Evolutionary conservation across 73 alveolate species (phyloP).

Genomic region (Diophrys sp.): DNA sequence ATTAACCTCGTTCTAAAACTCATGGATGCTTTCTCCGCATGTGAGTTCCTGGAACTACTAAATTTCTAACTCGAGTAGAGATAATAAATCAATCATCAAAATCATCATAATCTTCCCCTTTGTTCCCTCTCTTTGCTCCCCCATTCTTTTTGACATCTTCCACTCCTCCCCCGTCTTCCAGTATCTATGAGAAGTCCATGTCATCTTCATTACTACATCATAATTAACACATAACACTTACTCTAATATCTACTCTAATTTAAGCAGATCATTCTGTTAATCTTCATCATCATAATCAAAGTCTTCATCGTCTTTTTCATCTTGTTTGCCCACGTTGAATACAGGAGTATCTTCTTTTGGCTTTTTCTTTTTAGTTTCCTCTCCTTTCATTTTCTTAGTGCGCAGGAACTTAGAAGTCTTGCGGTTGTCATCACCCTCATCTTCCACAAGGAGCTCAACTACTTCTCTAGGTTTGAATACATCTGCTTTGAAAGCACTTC

Average conservation of each 20-base stretch:
- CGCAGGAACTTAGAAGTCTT: slow-evolving; percentile 12
- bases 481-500: slow-evolving; percentile 98
- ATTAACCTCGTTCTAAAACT: too few relatives aligned
- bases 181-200: background rate
- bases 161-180: slow-evolving; percentile 1
- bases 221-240: background rate
- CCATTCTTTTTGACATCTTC: background rate
- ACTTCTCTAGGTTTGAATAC: slow-evolving; percentile 93
- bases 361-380: background rate
- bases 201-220: background rate
- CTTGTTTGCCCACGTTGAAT: too few relatives aligned
- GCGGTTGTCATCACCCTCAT: slow-evolving; percentile 44
- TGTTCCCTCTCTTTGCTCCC: background rate
- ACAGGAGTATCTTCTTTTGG: slow-evolving; percentile 8
- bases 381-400: background rate
- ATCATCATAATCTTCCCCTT: too few relatives aligned
- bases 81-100: too few relatives aligned
- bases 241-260: background rate
- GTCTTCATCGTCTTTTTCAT: too few relatives aligned
- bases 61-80: too few relatives aligned
- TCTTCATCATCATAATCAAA: too few relatives aligned
- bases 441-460: slow-evolving; percentile 93
- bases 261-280: background rate
- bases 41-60: too few relatives aligned
- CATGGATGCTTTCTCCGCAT: too few relatives aligned